A percentile compares a stretch with the other conserved stretches of the same genome.
These are phyloP conservation scores for Lecanoromycetidae sp. DNA, from an alignment of 2,329 filamentous ascomycete species.

Conservation along the genomic window DNA sequence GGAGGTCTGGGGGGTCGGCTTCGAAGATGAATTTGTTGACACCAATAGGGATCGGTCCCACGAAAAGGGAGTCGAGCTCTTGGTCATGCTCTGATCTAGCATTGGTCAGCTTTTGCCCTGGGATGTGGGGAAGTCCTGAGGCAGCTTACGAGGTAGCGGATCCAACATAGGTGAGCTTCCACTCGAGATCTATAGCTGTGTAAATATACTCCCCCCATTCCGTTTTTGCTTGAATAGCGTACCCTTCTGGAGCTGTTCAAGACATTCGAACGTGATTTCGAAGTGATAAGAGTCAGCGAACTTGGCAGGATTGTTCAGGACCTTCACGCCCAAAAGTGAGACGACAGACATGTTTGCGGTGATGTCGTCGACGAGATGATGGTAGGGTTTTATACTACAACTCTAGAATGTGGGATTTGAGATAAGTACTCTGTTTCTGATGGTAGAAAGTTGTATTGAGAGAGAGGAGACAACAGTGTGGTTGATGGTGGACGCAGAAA, in stretches of 20 bases:
- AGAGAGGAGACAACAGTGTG: too few species aligned
- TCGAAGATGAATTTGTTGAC: constrained; percentile 99
- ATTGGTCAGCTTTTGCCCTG: not conserved
- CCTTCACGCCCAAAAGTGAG: constrained; percentile 85
- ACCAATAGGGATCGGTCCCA: constrained; percentile 92
- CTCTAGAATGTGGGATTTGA: not conserved
- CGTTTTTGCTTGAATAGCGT: constrained; percentile 12
- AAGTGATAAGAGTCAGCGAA: constrained; percentile 92
- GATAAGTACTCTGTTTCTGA: not conserved
- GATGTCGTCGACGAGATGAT: not conserved
- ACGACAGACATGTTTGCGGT: constrained; percentile 73
- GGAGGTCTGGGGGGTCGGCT: constrained; percentile 81
- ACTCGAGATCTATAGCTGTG: constrained; percentile 69
- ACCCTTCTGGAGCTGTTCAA: constrained; percentile 91
- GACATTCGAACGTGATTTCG: constrained; percentile 96
- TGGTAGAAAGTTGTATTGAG: too few species aligned
- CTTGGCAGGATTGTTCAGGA: constrained; percentile 91
- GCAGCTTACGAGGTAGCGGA: constrained; percentile 89
- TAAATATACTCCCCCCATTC: constrained; percentile 2
- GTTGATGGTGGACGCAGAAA: not conserved
- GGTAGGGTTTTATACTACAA: not conserved
- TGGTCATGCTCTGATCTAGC: constrained; percentile 87
- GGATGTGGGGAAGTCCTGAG: not conserved
- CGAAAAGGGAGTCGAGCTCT: constrained; percentile 91
- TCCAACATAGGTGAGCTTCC: constrained; percentile 98